A percentile compares a stretch with the other conserved stretches of the same genome.
These are phyloP conservation scores for Tylopilus sp. DNA, from an alignment of 1,284 basidiomycete genomes.

Conservation along the genomic window DNA sequence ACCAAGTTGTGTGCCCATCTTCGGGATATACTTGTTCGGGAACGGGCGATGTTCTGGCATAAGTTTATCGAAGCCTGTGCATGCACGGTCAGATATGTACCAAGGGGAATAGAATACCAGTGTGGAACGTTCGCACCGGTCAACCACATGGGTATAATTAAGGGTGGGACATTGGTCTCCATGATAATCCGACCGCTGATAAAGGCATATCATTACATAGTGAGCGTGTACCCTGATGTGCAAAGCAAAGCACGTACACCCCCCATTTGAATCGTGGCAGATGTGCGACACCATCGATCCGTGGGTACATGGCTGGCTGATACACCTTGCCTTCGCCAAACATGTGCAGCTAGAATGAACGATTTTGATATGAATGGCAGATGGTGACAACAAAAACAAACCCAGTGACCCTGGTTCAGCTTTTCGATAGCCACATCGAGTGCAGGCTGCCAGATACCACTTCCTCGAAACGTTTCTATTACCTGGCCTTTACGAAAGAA, in stretches of 20 bases:
- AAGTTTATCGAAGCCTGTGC: slow-evolving; percentile 77
- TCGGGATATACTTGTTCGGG: slow-evolving; percentile 73
- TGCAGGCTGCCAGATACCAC: slow-evolving; percentile 87
- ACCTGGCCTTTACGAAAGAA: slow-evolving; percentile 94
- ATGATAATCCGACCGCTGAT: slow-evolving; percentile 80
- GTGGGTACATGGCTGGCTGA: slow-evolving; percentile 61
- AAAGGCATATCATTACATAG: slow-evolving; percentile 2
- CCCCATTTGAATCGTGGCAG: slow-evolving; percentile 96
- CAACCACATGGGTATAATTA: slow-evolving; percentile 95
- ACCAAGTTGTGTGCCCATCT: slow-evolving; percentile 57
- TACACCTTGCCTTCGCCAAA: slow-evolving; percentile 94
- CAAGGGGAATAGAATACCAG: neutral
- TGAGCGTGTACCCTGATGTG: slow-evolving; percentile 1
- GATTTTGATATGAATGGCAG: slow-evolving; percentile 5
- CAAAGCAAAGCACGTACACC: slow-evolving; percentile 57
- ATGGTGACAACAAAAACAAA: slow-evolving; percentile 34
- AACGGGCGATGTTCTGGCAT: slow-evolving; percentile 82
- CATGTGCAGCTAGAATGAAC: slow-evolving; percentile 71
- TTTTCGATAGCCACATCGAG: slow-evolving; percentile 80
- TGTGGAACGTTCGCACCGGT: slow-evolving; percentile 49
- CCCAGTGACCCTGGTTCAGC: slow-evolving; percentile 84
- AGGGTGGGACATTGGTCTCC: slow-evolving; percentile 69
- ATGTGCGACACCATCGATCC: slow-evolving; percentile 40
- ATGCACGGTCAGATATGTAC: neutral
- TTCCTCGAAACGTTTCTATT: slow-evolving; percentile 88